Evolutionary conservation across 441 rosid species (phyloP), one percentile per base, ranked within the genome.

Genomic region (Capsella rubella): DNA sequence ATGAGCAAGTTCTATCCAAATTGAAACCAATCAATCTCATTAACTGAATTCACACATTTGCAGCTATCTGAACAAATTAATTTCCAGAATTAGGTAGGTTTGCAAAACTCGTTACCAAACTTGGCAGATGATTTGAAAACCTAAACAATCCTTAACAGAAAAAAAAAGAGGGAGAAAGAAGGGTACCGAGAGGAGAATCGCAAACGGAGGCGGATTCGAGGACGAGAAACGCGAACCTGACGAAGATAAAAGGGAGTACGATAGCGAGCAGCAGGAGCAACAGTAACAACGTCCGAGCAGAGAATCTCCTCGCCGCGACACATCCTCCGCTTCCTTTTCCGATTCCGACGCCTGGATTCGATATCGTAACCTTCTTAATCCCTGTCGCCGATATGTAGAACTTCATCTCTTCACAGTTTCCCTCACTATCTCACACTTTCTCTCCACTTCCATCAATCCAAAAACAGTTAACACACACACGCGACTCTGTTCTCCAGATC

Each of bases 201-300:
- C 95, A 89, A 54, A 80, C 72, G 51, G 96, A 49, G 31, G 94
- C 83, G 37, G 94, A 88, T 82, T 93, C 96, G 69, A 89, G 98
- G 35, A 86, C 87, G 78, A 87, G 73, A 74, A 91, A 85, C 53
- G 97, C 93, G 71, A 86, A 65, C 75, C 91, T 82, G 58, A 93
- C 85, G 61, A 93, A 91, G 29, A 86, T 74, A 34, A 89, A 87
- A 43, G 95, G 92, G 59, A 86, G 80, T 15, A 82, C 31, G 57
- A 91, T 80, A 31, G 86, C 92, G 57, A 88, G 84, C 45, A 87
- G 73, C 55, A 93, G 78, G 74, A 79, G 81, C 82, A 84, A 84
- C 78, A 87, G 71, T 55, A 86, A 43, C 29, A 72, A 28, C 43
- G 87, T 58, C 42, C 97, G 87, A 77, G 82, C 79, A 13, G 80